Evolutionary conservation across 2,329 filamentous ascomycete genomes (phyloP).

Genomic region (Fusarium graminum): DNA sequence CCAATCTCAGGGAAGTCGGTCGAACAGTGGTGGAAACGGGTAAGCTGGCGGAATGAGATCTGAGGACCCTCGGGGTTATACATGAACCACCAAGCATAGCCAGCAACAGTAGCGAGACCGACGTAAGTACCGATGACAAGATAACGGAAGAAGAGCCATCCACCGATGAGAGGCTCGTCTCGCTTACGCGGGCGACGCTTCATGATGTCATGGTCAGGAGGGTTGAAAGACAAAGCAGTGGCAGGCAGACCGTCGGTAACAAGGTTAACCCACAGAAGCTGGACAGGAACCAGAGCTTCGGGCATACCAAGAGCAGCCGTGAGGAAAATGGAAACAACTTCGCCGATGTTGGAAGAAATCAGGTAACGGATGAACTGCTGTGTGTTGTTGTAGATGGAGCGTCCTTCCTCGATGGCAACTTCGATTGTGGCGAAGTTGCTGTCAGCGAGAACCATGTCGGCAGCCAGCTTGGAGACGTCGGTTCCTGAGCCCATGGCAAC

Average conservation of each 20-base stretch:
- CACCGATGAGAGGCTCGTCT: slow-evolving; percentile 90
- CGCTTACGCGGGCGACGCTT: slow-evolving; percentile 89
- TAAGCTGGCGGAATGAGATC: slow-evolving; percentile 89
- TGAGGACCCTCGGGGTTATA: slow-evolving; percentile 91
- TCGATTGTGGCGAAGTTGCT: slow-evolving; percentile 99
- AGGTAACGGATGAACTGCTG: slow-evolving; percentile 99
- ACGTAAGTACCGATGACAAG: slow-evolving; percentile 97
- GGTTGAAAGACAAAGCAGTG: slow-evolving; percentile 97
- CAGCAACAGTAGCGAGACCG: slow-evolving; percentile 91
- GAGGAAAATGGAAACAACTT: slow-evolving; percentile 98
- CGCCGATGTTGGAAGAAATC: slow-evolving; percentile 98
- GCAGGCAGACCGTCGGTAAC: slow-evolving; percentile 97
- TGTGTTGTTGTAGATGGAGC: slow-evolving; percentile 99
- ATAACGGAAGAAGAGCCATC: slow-evolving; percentile 98
- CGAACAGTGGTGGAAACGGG: slow-evolving; percentile 94
- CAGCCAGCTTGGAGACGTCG: slow-evolving; percentile 94
- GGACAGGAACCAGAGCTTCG: slow-evolving; percentile 95
- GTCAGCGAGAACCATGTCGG: slow-evolving; percentile 98
- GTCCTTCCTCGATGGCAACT: slow-evolving; percentile 93
- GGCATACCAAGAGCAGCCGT: slow-evolving; percentile 97
- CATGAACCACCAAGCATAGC: slow-evolving; percentile 99
- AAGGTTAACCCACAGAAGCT: slow-evolving; percentile 98
- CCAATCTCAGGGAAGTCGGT: slow-evolving; percentile 88
- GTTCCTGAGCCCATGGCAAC: slow-evolving; percentile 99
- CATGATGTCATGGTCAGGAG: slow-evolving; percentile 99